These are phyloP conservation scores for Vitis hybrid DNA, from an alignment of 177 flowering plant genomes.

Conservation along the genomic window DNA sequence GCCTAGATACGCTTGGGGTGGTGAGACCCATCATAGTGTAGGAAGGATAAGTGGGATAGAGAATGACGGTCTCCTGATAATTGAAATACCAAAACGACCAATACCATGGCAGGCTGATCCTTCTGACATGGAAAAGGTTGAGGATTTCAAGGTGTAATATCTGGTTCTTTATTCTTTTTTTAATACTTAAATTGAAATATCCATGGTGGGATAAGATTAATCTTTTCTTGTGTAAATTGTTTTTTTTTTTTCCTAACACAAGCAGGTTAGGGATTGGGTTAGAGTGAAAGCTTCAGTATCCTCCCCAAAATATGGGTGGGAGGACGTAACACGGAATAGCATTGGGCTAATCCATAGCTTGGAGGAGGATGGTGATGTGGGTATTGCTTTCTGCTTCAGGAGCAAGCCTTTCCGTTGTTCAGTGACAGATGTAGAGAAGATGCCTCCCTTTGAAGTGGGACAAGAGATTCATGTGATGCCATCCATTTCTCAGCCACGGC, in stretches of 20 bases:
- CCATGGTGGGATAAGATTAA: not conserved
- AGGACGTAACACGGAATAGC: conserved; percentile 81
- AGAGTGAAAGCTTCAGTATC: conserved; percentile 89
- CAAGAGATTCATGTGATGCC: conserved; percentile 84
- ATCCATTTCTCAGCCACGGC: conserved; percentile 84
- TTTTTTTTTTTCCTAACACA: not conserved
- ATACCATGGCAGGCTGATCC: conserved; percentile 99
- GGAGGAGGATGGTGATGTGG: conserved; percentile 97
- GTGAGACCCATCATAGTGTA: conserved; percentile 99
- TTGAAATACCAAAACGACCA: conserved; percentile 91
- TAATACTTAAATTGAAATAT: not conserved
- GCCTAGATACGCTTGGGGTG: conserved; percentile 99
- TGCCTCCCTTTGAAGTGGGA: conserved; percentile 86
- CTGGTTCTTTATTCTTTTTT: not conserved
- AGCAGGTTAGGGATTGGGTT: conserved; percentile 98
- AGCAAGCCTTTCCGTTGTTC: conserved; percentile 94
- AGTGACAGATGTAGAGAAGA: conserved; percentile 93
- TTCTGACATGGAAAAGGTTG: conserved; percentile 99
- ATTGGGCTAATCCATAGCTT: conserved; percentile 90
- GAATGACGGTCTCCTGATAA: conserved; percentile 86
- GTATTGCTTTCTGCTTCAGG: conserved; percentile 92
- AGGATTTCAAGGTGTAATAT: conserved; percentile 79
- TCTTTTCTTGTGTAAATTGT: not conserved
- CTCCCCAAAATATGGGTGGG: conserved; percentile 99
- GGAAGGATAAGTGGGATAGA: conserved; percentile 91